Evolutionary conservation across 371 early-diverging fungal genomes (phyloP).

Genomic region (Lichtheimia ramosa): DNA sequence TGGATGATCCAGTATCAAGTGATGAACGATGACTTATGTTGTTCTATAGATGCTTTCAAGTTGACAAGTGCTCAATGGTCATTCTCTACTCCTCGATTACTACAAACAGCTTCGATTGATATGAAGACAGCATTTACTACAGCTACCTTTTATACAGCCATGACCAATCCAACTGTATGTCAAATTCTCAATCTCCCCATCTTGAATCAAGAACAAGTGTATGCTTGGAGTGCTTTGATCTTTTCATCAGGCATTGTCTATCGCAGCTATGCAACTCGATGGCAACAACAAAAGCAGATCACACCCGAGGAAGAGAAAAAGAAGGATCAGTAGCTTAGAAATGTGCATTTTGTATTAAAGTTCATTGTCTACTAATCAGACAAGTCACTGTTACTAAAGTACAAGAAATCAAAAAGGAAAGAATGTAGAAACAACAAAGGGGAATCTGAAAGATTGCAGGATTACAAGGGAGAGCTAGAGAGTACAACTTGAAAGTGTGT

Average conservation of each 20-base stretch:
- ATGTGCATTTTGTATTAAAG: too few relatives aligned
- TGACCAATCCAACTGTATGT: conserved; percentile 24
- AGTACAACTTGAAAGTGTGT: too few relatives aligned
- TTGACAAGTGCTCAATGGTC: conserved; percentile 42
- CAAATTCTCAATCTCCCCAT: conserved; percentile 23
- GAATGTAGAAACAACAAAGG: background rate
- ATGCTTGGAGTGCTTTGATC: conserved; percentile 42
- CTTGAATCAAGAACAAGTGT: conserved; percentile 23
- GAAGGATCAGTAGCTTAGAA: conserved; percentile 7
- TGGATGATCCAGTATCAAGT: background rate
- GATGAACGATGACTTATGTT: background rate
- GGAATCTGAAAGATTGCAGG: too few relatives aligned
- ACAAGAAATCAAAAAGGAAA: too few relatives aligned
- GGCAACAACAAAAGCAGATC: conserved; percentile 15
- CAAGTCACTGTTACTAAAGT: too few relatives aligned
- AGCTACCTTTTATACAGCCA: conserved; percentile 35
- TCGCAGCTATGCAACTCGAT: conserved; percentile 19
- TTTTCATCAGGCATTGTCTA: conserved; percentile 31
- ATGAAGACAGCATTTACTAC: conserved; percentile 40
- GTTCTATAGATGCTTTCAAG: conserved; percentile 42
- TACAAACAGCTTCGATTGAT: conserved; percentile 34
- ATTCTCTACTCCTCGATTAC: conserved; percentile 42
- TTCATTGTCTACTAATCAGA: too few relatives aligned
- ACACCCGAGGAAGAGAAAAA: conserved; percentile 13
- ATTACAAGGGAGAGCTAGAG: too few relatives aligned